These are phyloP conservation scores for Penicillium sp. DNA, from an alignment of 2,329 filamentous ascomycete genomes.

Conservation along the genomic window DNA sequence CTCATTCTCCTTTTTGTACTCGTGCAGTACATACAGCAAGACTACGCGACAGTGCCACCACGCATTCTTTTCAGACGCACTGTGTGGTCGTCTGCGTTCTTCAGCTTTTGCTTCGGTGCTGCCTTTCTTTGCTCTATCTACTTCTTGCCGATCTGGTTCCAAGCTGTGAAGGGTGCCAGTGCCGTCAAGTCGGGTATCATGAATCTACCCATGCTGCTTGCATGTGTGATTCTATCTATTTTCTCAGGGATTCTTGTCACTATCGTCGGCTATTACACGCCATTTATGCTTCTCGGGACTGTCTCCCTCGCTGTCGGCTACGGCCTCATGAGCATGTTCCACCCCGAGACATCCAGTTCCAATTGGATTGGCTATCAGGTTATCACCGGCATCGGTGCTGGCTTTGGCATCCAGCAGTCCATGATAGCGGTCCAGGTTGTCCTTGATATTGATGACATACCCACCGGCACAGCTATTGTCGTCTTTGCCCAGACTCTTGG, in stretches of 20 bases:
- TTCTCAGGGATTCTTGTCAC: conserved; percentile 39
- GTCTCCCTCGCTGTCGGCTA: conserved; percentile 26
- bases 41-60: conserved; percentile 53
- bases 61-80: conserved; percentile 50
- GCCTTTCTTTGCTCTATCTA: conserved; percentile 11
- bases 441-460: conserved; percentile 21
- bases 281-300: conserved; percentile 28
- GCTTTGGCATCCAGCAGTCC: conserved; percentile 25
- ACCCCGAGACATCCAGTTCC: conserved; percentile 18
- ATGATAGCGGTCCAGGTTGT: conserved; percentile 27
- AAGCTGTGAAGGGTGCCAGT: conserved; percentile 25
- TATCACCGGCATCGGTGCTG: conserved; percentile 30
- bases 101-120: conserved; percentile 17
- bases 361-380: conserved; percentile 44
- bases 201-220: conserved; percentile 24
- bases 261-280: conserved; percentile 31
- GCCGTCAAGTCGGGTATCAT: conserved; percentile 26
- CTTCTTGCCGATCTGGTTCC: conserved; percentile 33
- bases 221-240: conserved; percentile 17
- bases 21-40: conserved; percentile 49
- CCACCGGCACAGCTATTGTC: conserved; percentile 23
- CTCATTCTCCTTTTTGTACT: conserved; percentile 44
- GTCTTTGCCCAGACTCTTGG: conserved; percentile 30
- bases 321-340: conserved; percentile 33
- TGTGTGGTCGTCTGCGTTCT: conserved; percentile 33